These are phyloP conservation scores for Ceratobasidium sp. DNA, from an alignment of 1,284 basidiomycete species.

Conservation along the genomic window DNA sequence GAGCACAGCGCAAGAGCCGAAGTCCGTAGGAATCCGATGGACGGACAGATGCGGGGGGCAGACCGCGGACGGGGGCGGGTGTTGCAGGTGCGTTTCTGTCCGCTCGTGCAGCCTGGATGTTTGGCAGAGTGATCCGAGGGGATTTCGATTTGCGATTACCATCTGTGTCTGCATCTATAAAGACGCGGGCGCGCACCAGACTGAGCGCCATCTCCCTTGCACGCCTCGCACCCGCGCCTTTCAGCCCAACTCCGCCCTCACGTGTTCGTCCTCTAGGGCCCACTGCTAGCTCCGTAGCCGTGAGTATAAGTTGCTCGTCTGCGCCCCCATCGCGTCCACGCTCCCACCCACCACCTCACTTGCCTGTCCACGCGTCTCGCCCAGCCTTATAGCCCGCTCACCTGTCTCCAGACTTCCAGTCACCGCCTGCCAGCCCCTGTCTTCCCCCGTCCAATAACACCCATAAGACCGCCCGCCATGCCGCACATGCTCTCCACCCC, in stretches of 20 bases:
- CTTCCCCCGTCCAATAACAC: slow-evolving; percentile 20
- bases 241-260: slow-evolving; percentile 33
- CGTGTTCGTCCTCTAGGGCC: slow-evolving; percentile 21
- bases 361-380: not conserved
- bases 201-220: not conserved
- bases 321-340: slow-evolving; percentile 29
- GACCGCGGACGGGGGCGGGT: slow-evolving; percentile 10
- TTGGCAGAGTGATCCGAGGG: slow-evolving; percentile 26
- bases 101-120: slow-evolving; percentile 5
- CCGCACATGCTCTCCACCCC: slow-evolving; percentile 39
- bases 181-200: slow-evolving; percentile 8
- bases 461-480: slow-evolving; percentile 12
- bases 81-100: not conserved
- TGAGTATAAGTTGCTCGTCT: slow-evolving; percentile 33
- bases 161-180: slow-evolving; percentile 5
- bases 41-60: not conserved
- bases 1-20: not conserved
- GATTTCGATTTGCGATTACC: slow-evolving; percentile 16
- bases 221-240: not conserved
- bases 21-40: slow-evolving; percentile 6
- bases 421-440: not conserved
- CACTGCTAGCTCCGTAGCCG: not conserved
- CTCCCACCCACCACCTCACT: slow-evolving; percentile 33
- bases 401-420: slow-evolving; percentile 9
- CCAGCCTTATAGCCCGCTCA: slow-evolving; percentile 31